Evolutionary conservation across 805 yeast species (phyloP), one percentile per base, ranked within the genome.

Genomic region (Candida coleopterorum): DNA sequence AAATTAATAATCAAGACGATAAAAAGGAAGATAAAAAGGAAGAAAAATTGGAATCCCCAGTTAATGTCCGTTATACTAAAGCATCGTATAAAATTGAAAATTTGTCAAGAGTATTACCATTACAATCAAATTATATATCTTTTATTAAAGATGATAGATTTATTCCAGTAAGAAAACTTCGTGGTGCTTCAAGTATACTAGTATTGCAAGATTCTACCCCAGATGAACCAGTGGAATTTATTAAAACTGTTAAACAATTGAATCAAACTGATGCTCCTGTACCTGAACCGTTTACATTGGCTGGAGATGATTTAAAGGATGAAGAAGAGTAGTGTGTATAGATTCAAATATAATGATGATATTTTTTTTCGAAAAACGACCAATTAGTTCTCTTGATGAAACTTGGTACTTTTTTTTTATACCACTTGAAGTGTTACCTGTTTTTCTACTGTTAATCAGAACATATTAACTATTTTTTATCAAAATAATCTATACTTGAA

Each of bases 101-200:
- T 56, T 68, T 90, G 74, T 74, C 93, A 9, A 78, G 98, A 52
- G 95, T 93, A 2, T 68, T 93, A 38, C 97, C 97, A 11, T 75
- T 81, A 30, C 97, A 93, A 64, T 70, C 89, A 40, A 82, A 81
- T 59, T 86, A 79, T 62, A 77, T 93, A 35, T 72, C 95, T 4
- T 88, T 90, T 55, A 60, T 70, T 25, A 81, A 82, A 52, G 83
- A 78, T 38, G 81, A 75, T 32, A 74, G 95, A 53, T 90, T 82
- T 59, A 74, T 70, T 23, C 97, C 97, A 4, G 81, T 88, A 7
- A 81, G 94, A 58, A 82, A 80, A 55, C 79, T 77, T 56, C 80
- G 66, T 75, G 85, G 54, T 41, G 60, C 63, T 64, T 70, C 79
- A 29, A 95, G 95, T 35, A 77, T 86, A 33, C 76, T 86, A 37